Evolutionary conservation across 2,329 filamentous ascomycete genomes (phyloP), one percentile per base, ranked within the genome.

Genomic region (Alternaria infectoria): DNA sequence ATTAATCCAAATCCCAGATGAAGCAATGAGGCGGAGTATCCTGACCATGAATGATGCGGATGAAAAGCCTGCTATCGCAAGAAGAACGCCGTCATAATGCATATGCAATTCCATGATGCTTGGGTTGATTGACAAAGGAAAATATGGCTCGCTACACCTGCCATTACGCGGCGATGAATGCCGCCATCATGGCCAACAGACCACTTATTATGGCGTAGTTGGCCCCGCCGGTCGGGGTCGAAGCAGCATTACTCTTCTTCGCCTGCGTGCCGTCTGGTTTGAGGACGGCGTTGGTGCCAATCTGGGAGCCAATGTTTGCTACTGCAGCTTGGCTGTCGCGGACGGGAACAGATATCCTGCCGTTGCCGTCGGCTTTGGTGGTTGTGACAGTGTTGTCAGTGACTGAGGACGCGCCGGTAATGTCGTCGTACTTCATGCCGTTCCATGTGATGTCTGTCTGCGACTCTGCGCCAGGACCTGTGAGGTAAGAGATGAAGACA

Each of bases 401-500:
- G 10, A 72, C 63, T 15, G 70, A 78, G 0, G 81, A 75, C n/a
- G 73, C 79, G 61, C 84, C 83, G 43, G 83, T 79, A 32, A 72
- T 72, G 62, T 78, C 81, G 50, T 75, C 65, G 72, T 81, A 86
- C 63, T 75, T 79, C 66, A 86, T 75, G 49, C 83, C 83, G 69
- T 85, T 84, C 80, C 81, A 86, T 8, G 80, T 82, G 2, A 81
- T 82, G 51, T 79, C 79, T 44, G 72, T 64, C 13, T 79, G 78
- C 8, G 80, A 76, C 59, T 85, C 83, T 10, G 82, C 80, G 30
- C 84, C 83, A 15, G 78, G 73, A 28, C 78, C 81, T n/a, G 81
- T 85, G 40, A 86, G 80, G 68, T 83, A 83, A 5, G 83, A 81
- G 19, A 86, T 74, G 66, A 81, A 82, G n/a, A 85, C 74, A 13